Base-by-base conservation (phyloP, 495 filamentous ascomycete species). In the Aspergillus cavernicola region DNA sequence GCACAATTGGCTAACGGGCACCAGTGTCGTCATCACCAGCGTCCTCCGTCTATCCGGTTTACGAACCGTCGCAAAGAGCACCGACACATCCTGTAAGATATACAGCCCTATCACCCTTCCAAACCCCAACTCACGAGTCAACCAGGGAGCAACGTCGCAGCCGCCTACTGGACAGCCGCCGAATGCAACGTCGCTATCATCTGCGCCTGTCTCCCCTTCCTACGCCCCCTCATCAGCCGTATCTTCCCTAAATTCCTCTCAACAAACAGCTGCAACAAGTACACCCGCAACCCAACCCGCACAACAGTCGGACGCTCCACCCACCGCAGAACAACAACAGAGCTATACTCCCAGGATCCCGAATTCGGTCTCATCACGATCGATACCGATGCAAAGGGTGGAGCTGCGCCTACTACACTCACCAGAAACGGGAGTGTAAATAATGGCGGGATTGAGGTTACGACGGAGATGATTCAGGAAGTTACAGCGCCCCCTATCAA, bases 181-280 rank as follows among this genome's bases (percentile, higher is more conserved):
- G 90, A 95, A 66, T 88, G 92, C 67, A 90, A 95, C 65, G 77
- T 80, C 11, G 81, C 89, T 22, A 92, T 95, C 58, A 85, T 90
- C 56, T 92, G 87, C 56, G 87, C 85, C 43, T 93, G 88, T 59
- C 83, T 95, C 18, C 90, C 90, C 12, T 90, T 87, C 18, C 71
- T 95, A 33, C 92, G 92, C 52, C 90, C 90, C 10, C 72, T 96
- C n/a, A 79, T 89, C 59, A 83, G 85, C 40, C 76, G 77, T 19
- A 80, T 91, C 48, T 76, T 91, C 48, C 90, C 90, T 18, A 73
- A 76, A 32, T 77, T 92, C 61, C 71, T 91, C 20, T 68, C 66
- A 1, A 68, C 62, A 8, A 55, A 66, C 52, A 66, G 65, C 58
- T 60, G 63, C 44, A 63, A 62, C 37, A 61, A 53, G 13, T 59